Evolutionary conservation across 1,139 yeast genomes (phyloP), one percentile per base, ranked within the genome.

Genomic region (Hansenula anomala): DNA sequence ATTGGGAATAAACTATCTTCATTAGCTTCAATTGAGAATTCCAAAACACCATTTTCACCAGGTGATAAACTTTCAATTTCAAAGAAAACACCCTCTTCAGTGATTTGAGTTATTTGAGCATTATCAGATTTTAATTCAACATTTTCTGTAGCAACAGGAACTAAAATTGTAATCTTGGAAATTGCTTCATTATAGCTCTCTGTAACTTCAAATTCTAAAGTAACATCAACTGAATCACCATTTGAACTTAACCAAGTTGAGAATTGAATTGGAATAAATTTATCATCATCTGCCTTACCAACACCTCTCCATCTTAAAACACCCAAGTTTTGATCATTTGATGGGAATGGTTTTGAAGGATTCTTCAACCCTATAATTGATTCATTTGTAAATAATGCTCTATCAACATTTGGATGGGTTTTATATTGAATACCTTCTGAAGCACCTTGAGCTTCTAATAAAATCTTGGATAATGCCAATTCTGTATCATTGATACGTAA

Each of bases 381-480:
- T 24, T 69, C 62, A 19, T 71, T 61, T 34, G 74, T 69, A 61
- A 90, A 92, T 54, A 77, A 64, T 36, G 68, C 69, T 58, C 87
- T 82, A 66, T 92, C 97, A 48, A 92, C 95, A 60, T 90, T 89
- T 46, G 98, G 98, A 66, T 92, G 97, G 23, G 97, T 88, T 63
- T 90, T 90, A 69, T 78, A 92, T 58, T 82, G 92, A 40, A 78
- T 72, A 25, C 75, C 76, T 27, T 68, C 56, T 16, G 68, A 60
- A 32, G 68, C 64, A 38, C 69, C 70, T 34, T 63, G 71, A 30
- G 79, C 69, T 35, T 69, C 60, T 46, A 90, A 69, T 45, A 78
- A 59, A 42, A 90, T 71, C 58, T 76, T 78, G 42, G 88, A 75
- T 48, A 74, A 74, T 17, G 95, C 78, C 47, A 82, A 70, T 26